Conservation (phyloP, 345 rosid species). For the Chamaenerion angustifolium region DNA sequence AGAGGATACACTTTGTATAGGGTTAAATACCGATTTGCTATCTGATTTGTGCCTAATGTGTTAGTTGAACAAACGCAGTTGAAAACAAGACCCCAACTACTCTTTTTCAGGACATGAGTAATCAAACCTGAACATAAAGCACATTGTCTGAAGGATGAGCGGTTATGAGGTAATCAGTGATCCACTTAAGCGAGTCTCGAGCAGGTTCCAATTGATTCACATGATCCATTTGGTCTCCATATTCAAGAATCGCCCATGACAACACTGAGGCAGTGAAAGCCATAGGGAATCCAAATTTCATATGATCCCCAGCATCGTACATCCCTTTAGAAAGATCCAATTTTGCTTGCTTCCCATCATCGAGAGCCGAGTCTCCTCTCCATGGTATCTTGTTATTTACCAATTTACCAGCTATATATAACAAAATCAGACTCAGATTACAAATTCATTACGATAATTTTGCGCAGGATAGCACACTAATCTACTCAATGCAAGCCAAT, state of each 20-base stretch:
- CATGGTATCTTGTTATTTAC: slow-evolving; percentile 51
- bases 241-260: slow-evolving; percentile 95
- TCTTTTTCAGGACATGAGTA: neutral
- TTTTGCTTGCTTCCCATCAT: slow-evolving; percentile 54
- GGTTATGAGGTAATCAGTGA: slow-evolving; percentile 68
- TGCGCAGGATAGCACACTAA: no score
- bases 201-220: slow-evolving; percentile 56
- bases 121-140: slow-evolving; percentile 69
- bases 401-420: slow-evolving; percentile 59
- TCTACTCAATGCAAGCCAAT: no score
- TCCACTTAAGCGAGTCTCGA: slow-evolving; percentile 67
- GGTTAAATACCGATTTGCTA: no score
- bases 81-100: no score
- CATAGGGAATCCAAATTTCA: slow-evolving; percentile 91
- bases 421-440: neutral
- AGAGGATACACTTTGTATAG: no score
- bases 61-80: no score
- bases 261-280: slow-evolving; percentile 80
- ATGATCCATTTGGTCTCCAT: slow-evolving; percentile 81
- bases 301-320: slow-evolving; percentile 93
- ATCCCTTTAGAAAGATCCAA: slow-evolving; percentile 74
- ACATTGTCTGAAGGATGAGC: slow-evolving; percentile 66
- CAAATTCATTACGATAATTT: neutral
- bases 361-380: slow-evolving; percentile 86
- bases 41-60: no score